Evolutionary conservation across 2,329 filamentous ascomycete species (phyloP).

Genomic region (Elsinoe australis): DNA sequence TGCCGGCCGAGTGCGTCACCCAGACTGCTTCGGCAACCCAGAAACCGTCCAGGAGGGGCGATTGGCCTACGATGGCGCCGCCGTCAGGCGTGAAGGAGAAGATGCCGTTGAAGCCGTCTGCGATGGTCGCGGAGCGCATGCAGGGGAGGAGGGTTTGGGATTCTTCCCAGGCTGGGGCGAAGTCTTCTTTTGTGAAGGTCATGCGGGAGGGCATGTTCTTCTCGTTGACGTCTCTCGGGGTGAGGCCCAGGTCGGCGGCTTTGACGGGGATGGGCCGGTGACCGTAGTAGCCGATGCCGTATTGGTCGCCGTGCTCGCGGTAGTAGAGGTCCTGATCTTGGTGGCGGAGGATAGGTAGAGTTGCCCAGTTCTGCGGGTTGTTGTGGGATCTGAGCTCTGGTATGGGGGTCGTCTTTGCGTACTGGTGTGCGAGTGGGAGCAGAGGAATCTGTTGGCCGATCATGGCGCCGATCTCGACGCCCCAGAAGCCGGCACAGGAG

Average conservation of each 20-base stretch:
- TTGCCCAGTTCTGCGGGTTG: conserved; percentile 43
- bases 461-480: conserved; percentile 57
- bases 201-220: conserved; percentile 58
- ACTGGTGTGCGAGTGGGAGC: conserved; percentile 56
- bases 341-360: conserved; percentile 52
- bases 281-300: conserved; percentile 58
- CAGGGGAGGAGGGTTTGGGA: conserved; percentile 49
- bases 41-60: conserved; percentile 53
- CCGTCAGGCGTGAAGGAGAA: conserved; percentile 61
- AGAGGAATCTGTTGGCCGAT: conserved; percentile 51
- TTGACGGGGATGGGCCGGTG: conserved; percentile 55
- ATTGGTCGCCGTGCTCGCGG: conserved; percentile 55
- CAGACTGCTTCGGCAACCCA: conserved; percentile 59
- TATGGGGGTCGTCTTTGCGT: conserved; percentile 53
- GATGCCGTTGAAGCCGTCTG: conserved; percentile 57
- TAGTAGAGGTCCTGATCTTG: conserved; percentile 60
- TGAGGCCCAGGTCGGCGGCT: conserved; percentile 48
- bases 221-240: conserved; percentile 48
- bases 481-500: conserved; percentile 60
- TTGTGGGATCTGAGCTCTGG: conserved; percentile 39
- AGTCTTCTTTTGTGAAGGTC: conserved; percentile 53
- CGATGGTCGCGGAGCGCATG: conserved; percentile 45
- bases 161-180: conserved; percentile 53
- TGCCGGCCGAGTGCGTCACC: conserved; percentile 59
- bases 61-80: conserved; percentile 51